Percentiles rank a stretch among this genome's conserved stretches.
phyloP scores from a whole-genome alignment of 768 basidiomycete species.

The Hemileccinum impolitum region DNA sequence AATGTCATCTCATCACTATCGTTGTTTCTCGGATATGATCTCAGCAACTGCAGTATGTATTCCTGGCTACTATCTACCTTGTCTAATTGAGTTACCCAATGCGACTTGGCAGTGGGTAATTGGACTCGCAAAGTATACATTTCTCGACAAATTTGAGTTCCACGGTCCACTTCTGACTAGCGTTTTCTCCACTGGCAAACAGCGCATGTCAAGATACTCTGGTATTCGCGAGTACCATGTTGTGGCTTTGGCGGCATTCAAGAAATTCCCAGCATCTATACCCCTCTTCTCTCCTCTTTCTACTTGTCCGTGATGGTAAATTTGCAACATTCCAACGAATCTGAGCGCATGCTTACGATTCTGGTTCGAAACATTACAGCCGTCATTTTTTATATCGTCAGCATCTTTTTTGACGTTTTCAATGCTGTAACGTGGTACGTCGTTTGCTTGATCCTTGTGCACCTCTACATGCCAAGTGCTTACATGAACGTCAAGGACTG shows the following conservation, averaged over 20 bases:
- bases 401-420: background rate
- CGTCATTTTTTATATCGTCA: slow-evolving; percentile 1
- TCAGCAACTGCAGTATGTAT: background rate
- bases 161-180: background rate
- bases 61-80: background rate
- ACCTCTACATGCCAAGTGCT: background rate
- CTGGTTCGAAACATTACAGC: background rate
- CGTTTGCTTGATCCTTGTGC: background rate
- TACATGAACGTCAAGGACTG: background rate
- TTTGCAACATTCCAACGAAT: background rate
- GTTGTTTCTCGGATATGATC: background rate
- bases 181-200: background rate
- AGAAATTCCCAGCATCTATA: slow-evolving; percentile 1
- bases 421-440: slow-evolving; percentile 5
- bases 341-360: background rate
- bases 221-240: slow-evolving; percentile 3
- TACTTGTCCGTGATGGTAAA: slow-evolving; percentile 15
- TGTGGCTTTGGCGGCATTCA: slow-evolving; percentile 5
- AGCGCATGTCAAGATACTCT: slow-evolving; percentile 8
- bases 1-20: background rate
- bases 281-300: slow-evolving; percentile 3
- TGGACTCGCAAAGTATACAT: slow-evolving; percentile 4
- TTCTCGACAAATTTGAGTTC: background rate
- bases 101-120: slow-evolving; percentile 7
- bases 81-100: background rate